Conservation (phyloP, 257 asterid species). For the Solanum virginianum region DNA sequence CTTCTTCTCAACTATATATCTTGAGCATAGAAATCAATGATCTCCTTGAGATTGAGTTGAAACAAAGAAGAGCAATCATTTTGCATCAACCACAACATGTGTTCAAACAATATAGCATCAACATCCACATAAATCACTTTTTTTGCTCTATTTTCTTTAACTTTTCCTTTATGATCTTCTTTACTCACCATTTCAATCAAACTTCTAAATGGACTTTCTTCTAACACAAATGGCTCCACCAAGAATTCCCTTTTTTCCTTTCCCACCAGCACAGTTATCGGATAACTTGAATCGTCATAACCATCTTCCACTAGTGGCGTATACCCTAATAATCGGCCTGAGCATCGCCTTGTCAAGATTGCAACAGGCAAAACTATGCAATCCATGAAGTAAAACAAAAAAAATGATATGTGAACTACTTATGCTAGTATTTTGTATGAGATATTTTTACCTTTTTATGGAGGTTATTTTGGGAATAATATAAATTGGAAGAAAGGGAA, state of each 20-base stretch:
- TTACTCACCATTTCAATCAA: constrained; percentile 20
- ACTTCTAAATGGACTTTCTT: constrained; percentile 18
- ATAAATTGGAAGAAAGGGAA: neutral
- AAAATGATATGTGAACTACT: neutral
- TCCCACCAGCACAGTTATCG: constrained; percentile 23
- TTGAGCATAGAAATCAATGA: constrained; percentile 31
- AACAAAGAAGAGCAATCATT: constrained; percentile 33
- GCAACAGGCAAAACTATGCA: constrained; percentile 22
- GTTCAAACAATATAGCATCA: constrained; percentile 36
- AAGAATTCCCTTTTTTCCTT: constrained; percentile 25
- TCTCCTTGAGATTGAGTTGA: constrained; percentile 29
- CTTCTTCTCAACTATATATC: constrained; percentile 2
- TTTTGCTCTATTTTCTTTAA: neutral
- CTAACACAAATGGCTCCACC: constrained; percentile 23
- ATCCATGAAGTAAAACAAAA: constrained; percentile 7
- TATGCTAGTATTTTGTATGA: neutral
- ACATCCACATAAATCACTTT: constrained; percentile 27
- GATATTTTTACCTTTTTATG: neutral
- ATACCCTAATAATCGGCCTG: constrained; percentile 12
- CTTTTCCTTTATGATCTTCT: constrained; percentile 2
- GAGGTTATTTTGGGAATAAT: neutral
- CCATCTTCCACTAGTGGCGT: constrained; percentile 8
- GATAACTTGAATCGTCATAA: neutral
- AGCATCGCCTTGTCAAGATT: constrained; percentile 16
- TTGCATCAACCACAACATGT: constrained; percentile 33